Conservation (phyloP, 2,329 filamentous ascomycete species). For the Paecilomyces niveus region DNA sequence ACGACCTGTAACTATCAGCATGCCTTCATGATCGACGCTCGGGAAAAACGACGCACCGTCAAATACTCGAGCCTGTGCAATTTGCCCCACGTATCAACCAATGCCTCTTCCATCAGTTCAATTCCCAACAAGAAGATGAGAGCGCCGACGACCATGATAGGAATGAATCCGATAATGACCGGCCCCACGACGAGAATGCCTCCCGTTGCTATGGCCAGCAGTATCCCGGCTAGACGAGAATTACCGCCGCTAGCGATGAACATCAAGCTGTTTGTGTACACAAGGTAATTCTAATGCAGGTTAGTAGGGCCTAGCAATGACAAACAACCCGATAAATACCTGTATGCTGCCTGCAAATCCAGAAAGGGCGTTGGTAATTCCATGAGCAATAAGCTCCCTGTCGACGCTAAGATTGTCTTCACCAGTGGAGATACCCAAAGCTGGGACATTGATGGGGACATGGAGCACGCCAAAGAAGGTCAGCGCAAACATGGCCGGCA, state of each 20-base stretch:
- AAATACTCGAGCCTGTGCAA: slow-evolving; percentile 80
- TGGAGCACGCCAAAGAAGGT: slow-evolving; percentile 97
- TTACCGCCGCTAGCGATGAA: slow-evolving; percentile 92
- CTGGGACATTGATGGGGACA: slow-evolving; percentile 96
- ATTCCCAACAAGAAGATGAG: slow-evolving; percentile 94
- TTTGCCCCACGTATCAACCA: slow-evolving; percentile 83
- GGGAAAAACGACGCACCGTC: slow-evolving; percentile 51
- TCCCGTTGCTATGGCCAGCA: slow-evolving; percentile 74
- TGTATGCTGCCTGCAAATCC: slow-evolving; percentile 80
- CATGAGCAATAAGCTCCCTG: slow-evolving; percentile 84
- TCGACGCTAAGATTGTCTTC: slow-evolving; percentile 92
- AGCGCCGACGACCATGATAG: slow-evolving; percentile 92
- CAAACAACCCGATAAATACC: slow-evolving; percentile 24
- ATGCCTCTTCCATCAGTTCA: slow-evolving; percentile 79
- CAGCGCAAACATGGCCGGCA: slow-evolving; percentile 92
- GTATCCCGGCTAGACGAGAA: slow-evolving; percentile 73
- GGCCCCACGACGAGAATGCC: slow-evolving; percentile 81
- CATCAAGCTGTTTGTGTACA: slow-evolving; percentile 95
- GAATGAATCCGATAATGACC: slow-evolving; percentile 84
- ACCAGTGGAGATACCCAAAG: slow-evolving; percentile 78
- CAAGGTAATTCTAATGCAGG: slow-evolving; percentile 79
- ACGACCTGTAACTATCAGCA: slow-evolving; percentile 49
- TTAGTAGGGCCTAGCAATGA: neutral
- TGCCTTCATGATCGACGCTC: neutral
- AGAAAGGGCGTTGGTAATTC: slow-evolving; percentile 85